Evolutionary conservation across 106 monocot genomes (phyloP), one percentile per base, ranked within the genome.

Genomic region (Dactylorhiza incarnata): DNA sequence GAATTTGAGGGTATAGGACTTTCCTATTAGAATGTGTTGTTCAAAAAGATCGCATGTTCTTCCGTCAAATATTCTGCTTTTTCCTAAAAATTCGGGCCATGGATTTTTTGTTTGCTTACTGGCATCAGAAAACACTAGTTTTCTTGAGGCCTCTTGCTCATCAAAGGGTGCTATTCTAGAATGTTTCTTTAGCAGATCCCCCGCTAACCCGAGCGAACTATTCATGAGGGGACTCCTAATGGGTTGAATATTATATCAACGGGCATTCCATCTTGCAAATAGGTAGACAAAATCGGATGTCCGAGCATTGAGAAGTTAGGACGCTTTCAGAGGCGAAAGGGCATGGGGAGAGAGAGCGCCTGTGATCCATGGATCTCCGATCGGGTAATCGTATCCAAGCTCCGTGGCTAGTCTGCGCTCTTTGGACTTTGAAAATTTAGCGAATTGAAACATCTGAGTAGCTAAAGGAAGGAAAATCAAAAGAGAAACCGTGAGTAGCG

Each of bases 341-440:
- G 24, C 62, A 66, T 74, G 73, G 61, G 74, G 50, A 51, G 73
- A 51, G 73, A 80, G 73, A 66, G 15, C 62, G 17, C 63, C 14
- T 66, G 45, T 80, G 80, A 75, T 67, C 67, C 66, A 81, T 81
- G 74, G 67, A 81, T 81, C 80, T 81, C 74, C 67, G 29, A 81
- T 81, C 46, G 7, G 24, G 37, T 68, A 74, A 81, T 67, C 50
- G 14, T 81, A 75, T 81, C 75, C 74, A 81, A 75, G 74, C 80
- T 75, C 80, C 66, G 52, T 74, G 74, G 74, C 74, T 74, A 74
- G 26, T 74, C 74, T 74, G 14, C 15, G 24, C 73, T 73, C 73
- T 50, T 73, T 73, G 49, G 73, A 52, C 50, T 73, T 73, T 73
- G 9, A 5, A 73, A 73, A 73, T 50, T 73, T 73, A 73, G 20